Evolutionary conservation across 2,329 filamentous ascomycete genomes (phyloP).

Genomic region (Alternaria dauci): DNA sequence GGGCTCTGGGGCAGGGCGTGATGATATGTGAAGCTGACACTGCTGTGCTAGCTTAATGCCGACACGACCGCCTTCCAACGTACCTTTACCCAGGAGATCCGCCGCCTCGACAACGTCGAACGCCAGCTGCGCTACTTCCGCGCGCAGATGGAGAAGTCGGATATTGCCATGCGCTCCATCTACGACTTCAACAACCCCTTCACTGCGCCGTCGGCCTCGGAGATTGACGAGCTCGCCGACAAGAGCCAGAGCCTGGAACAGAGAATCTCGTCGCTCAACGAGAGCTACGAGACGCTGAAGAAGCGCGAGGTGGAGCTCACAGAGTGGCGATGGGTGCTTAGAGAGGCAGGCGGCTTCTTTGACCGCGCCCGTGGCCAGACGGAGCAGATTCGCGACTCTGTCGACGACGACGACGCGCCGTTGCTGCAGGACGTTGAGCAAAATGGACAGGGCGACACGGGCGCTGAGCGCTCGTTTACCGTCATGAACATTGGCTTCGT

Average conservation of each 20-base stretch:
- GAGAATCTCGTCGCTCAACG: conserved; percentile 88
- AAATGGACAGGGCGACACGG: conserved; percentile 70
- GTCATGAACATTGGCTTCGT: conserved; percentile 99
- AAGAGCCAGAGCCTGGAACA: conserved; percentile 92
- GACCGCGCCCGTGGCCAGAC: conserved; percentile 95
- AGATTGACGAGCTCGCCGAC: conserved; percentile 95
- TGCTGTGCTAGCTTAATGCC: conserved; percentile 76
- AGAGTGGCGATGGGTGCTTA: conserved; percentile 97
- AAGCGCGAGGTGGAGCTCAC: conserved; percentile 96
- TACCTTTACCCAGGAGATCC: conserved; percentile 97
- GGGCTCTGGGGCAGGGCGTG: conserved; percentile 26
- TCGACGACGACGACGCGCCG: conserved; percentile 85
- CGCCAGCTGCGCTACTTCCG: conserved; percentile 97
- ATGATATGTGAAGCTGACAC: conserved; percentile 33
- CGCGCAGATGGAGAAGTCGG: conserved; percentile 91
- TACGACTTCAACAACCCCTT: conserved; percentile 90
- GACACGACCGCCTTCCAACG: conserved; percentile 94
- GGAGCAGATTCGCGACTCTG: conserved; percentile 92
- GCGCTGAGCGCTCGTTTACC: conserved; percentile 86
- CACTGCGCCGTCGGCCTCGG: conserved; percentile 85
- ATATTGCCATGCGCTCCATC: conserved; percentile 85
- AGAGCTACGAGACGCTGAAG: conserved; percentile 98
- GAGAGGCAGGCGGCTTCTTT: conserved; percentile 97
- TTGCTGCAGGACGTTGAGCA: conserved; percentile 93
- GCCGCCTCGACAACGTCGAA: conserved; percentile 96